phyloP scores from a whole-genome alignment of 768 basidiomycete species.

The Chalciporus piperatus region DNA sequence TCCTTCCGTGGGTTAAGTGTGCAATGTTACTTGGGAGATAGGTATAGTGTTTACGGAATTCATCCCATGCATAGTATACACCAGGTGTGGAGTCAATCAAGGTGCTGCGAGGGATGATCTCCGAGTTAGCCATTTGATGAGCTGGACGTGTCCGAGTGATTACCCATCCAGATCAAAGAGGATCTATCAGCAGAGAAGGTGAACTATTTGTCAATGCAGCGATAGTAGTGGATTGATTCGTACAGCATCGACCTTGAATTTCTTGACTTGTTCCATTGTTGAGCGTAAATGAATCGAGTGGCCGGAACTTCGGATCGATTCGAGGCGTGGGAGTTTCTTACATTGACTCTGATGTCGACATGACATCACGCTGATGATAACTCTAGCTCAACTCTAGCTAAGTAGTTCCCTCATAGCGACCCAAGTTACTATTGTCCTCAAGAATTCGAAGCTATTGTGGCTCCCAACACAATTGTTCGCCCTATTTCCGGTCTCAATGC shows the following conservation, averaged over 20 bases:
- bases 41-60: conserved; percentile 60
- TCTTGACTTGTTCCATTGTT: conserved; percentile 16
- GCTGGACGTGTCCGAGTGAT: conserved; percentile 10
- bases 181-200: conserved; percentile 40
- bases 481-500: no score
- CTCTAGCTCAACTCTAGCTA: no score
- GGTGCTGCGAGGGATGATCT: conserved; percentile 42
- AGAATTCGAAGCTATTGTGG: conserved; percentile 13
- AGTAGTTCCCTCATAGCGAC: no score
- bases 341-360: no score
- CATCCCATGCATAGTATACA: conserved; percentile 74
- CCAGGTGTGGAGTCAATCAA: conserved; percentile 84
- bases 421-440: conserved; percentile 15
- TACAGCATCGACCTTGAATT: conserved; percentile 52
- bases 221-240: conserved; percentile 14
- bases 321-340: not conserved
- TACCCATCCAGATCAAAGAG: conserved; percentile 74
- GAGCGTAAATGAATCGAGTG: not conserved
- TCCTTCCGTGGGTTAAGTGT: conserved; percentile 70
- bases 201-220: not conserved
- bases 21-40: conserved; percentile 50
- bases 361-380: no score
- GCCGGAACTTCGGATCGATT: not conserved
- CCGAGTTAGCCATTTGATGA: conserved; percentile 3
- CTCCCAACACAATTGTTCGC: conserved; percentile 15